These are phyloP conservation scores for Panaeolus papilionaceus DNA, from an alignment of 768 basidiomycete species.

Conservation along the genomic window DNA sequence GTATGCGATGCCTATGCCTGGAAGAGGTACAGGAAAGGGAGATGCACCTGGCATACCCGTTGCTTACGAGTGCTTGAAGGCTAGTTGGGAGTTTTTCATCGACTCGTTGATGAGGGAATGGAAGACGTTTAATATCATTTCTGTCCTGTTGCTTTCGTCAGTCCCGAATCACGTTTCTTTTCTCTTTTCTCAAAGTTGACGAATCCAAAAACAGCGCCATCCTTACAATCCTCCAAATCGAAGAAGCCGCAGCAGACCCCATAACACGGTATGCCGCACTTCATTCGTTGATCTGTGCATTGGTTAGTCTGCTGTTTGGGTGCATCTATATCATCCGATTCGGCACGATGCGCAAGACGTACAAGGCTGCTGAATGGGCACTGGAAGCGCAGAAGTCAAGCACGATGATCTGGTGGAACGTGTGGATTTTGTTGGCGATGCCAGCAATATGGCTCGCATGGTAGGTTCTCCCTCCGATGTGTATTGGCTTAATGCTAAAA, in stretches of 20 bases:
- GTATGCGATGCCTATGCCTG: slow-evolving; percentile 15
- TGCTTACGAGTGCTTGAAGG: slow-evolving; percentile 41
- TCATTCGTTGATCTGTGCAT: slow-evolving; percentile 59
- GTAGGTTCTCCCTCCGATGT: slow-evolving; percentile 53
- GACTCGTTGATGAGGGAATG: slow-evolving; percentile 34
- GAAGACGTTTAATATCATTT: slow-evolving; percentile 36
- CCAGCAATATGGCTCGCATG: slow-evolving; percentile 63
- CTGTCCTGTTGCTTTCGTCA: slow-evolving; percentile 33
- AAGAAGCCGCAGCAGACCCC: slow-evolving; percentile 52
- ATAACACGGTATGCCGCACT: slow-evolving; percentile 60
- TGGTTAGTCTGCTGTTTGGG: slow-evolving; percentile 65
- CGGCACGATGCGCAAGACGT: slow-evolving; percentile 63
- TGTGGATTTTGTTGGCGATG: slow-evolving; percentile 68
- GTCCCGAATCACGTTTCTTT: not conserved
- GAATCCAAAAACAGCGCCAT: slow-evolving; percentile 32
- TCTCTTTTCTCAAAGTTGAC: slow-evolving; percentile 9
- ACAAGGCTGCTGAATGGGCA: slow-evolving; percentile 67
- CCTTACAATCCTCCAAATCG: slow-evolving; percentile 39
- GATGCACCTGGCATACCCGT: slow-evolving; percentile 11
- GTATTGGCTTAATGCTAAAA: not conserved
- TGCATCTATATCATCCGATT: slow-evolving; percentile 69
- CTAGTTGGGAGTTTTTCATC: slow-evolving; percentile 34
- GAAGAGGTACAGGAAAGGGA: not conserved
- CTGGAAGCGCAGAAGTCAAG: slow-evolving; percentile 56
- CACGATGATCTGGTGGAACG: slow-evolving; percentile 54